Conservation (phyloP, 2,329 filamentous ascomycete genomes). For the Alternaria viburni region DNA sequence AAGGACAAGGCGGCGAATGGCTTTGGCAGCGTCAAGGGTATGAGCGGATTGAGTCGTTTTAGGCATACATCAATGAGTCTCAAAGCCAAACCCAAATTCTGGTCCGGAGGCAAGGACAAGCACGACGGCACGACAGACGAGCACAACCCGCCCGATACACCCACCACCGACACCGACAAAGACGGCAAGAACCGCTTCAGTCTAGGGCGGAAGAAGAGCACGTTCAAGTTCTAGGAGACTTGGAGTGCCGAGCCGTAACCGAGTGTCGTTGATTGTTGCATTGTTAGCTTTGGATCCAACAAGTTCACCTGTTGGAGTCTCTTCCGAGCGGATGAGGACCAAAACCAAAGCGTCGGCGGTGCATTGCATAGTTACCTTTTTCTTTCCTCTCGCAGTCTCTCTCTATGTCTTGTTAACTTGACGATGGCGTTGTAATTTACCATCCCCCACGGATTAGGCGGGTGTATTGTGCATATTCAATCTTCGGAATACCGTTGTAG, state of each 20-base stretch:
- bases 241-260: not conserved
- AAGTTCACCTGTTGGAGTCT: not conserved
- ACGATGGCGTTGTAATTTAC: not conserved
- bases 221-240: constrained; percentile 39
- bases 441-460: not conserved
- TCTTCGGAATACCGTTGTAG: not conserved
- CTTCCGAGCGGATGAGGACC: not conserved
- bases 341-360: not conserved
- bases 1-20: constrained; percentile 45
- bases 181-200: constrained; percentile 72
- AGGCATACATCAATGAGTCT: constrained; percentile 78
- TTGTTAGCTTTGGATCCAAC: not conserved
- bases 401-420: not conserved
- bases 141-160: constrained; percentile 19
- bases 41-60: constrained; percentile 65
- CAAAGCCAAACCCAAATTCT: constrained; percentile 75
- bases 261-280: not conserved
- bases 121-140: constrained; percentile 27
- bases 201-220: constrained; percentile 75
- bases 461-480: not conserved
- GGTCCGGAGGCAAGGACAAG: constrained; percentile 57
- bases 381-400: not conserved
- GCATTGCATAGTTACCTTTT: not conserved
- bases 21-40: constrained; percentile 39
- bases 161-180: constrained; percentile 59